A percentile compares a stretch with the other conserved stretches of the same genome.
Conservation (phyloP, 2,329 filamentous ascomycete genomes). For the Dactylella cylindrospora region DNA sequence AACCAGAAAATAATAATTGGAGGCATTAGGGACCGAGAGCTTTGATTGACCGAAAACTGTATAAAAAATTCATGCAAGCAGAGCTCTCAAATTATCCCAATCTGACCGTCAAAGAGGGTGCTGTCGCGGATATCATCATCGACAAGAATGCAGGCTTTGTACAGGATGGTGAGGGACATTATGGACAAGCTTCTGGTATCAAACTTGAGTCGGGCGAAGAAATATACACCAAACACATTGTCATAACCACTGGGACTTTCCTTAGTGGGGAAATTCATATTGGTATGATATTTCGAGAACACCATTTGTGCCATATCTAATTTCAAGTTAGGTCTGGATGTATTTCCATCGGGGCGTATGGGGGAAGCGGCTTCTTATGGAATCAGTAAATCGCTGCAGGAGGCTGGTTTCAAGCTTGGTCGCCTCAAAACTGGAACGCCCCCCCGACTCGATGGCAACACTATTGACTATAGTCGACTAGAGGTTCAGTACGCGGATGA, state of each 20-base stretch:
- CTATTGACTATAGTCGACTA: slow-evolving; percentile 74
- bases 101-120: slow-evolving; percentile 77
- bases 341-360: slow-evolving; percentile 83
- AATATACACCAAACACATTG: slow-evolving; percentile 74
- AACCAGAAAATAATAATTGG: neutral
- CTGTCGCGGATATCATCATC: slow-evolving; percentile 86
- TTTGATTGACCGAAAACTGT: slow-evolving; percentile 88
- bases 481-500: slow-evolving; percentile 78
- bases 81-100: slow-evolving; percentile 78
- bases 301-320: slow-evolving; percentile 1
- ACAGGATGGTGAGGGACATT: slow-evolving; percentile 43
- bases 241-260: slow-evolving; percentile 97
- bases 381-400: slow-evolving; percentile 81
- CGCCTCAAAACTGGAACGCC: slow-evolving; percentile 95
- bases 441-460: slow-evolving; percentile 76
- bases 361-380: slow-evolving; percentile 92
- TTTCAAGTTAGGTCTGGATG: slow-evolving; percentile 64
- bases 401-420: slow-evolving; percentile 85
- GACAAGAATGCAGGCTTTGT: slow-evolving; percentile 58
- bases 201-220: slow-evolving; percentile 83
- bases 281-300: slow-evolving; percentile 16
- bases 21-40: slow-evolving; percentile 74
- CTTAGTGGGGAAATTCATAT: slow-evolving; percentile 96
- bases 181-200: slow-evolving; percentile 79
- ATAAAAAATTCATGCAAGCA: slow-evolving; percentile 85